phyloP scores from a whole-genome alignment of 2,329 filamentous ascomycete genomes.

The Nigrospora sphaerica region DNA sequence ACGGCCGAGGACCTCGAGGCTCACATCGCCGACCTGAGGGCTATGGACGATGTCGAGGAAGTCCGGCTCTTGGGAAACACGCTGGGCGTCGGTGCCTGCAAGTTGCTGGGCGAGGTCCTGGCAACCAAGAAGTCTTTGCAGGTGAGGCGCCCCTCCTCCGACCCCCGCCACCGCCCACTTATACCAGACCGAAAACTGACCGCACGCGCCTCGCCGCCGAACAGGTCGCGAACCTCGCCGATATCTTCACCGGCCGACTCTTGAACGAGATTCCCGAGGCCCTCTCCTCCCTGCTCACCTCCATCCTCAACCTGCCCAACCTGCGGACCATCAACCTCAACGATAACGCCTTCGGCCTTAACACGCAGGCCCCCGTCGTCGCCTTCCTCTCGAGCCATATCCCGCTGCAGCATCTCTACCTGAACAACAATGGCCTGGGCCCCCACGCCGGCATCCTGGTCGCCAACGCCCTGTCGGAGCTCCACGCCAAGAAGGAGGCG shows the following conservation, averaged over 20 bases:
- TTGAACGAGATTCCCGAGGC: constrained; percentile 91
- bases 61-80: constrained; percentile 87
- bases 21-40: constrained; percentile 69
- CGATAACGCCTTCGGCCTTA: constrained; percentile 96
- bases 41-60: constrained; percentile 72
- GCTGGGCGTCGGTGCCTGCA: constrained; percentile 79
- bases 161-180: background rate
- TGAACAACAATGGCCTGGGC: constrained; percentile 97
- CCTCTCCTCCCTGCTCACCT: constrained; percentile 75
- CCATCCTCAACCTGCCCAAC: constrained; percentile 77
- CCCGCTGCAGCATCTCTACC: constrained; percentile 85
- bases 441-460: constrained; percentile 85
- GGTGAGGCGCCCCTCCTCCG: constrained; percentile 33
- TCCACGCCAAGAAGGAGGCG: constrained; percentile 77
- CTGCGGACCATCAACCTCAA: constrained; percentile 91
- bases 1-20: constrained; percentile 79
- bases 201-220: background rate
- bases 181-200: constrained; percentile 5
- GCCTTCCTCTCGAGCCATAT: constrained; percentile 84
- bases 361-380: constrained; percentile 86
- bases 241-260: constrained; percentile 94
- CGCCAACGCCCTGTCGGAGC: constrained; percentile 75
- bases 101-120: constrained; percentile 76
- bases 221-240: constrained; percentile 79
- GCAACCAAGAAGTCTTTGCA: constrained; percentile 76